A percentile compares a stretch with the other conserved stretches of the same genome.
Evolutionary conservation across 2,329 filamentous ascomycete species (phyloP).

Genomic region (Teratosphaeria viscida): DNA sequence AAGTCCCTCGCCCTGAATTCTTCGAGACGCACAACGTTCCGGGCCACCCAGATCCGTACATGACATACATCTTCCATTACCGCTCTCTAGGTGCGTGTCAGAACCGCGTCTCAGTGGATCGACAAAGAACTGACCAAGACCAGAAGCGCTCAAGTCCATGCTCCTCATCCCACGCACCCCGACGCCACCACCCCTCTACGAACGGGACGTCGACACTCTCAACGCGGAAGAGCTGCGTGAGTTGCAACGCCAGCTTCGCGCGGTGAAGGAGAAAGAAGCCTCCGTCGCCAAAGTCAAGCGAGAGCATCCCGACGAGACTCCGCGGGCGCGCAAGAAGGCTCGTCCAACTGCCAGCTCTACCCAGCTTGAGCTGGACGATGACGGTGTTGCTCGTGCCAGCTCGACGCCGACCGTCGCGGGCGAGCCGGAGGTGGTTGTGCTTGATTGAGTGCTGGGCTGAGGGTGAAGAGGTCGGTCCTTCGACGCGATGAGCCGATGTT

Average conservation of each 20-base stretch:
- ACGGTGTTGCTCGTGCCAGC: conserved; percentile 1
- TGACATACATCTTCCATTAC: conserved; percentile 14
- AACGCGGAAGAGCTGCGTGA: conserved; percentile 8
- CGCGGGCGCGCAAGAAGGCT: conserved; percentile 9
- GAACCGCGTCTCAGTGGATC: no score
- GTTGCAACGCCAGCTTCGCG: conserved; percentile 3
- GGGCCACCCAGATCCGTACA: conserved; percentile 1
- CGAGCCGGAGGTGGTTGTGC: not conserved
- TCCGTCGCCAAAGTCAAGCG: conserved; percentile 9
- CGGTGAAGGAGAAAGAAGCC: not conserved
- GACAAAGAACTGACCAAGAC: not conserved
- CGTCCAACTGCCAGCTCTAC: conserved; percentile 3
- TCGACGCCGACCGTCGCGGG: conserved; percentile 1
- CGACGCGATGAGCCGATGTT: not conserved
- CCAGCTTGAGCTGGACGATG: conserved; percentile 8
- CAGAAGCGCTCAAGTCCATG: conserved; percentile 11
- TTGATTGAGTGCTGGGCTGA: not conserved
- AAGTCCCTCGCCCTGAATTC: not conserved
- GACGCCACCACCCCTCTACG: conserved; percentile 5
- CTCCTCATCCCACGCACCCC: conserved; percentile 16
- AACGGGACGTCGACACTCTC: conserved; percentile 7
- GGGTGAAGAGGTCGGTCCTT: not conserved
- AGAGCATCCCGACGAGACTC: conserved; percentile 7
- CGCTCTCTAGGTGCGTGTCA: conserved; percentile 6
- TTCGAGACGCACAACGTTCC: not conserved